Evolutionary conservation across 2,329 filamentous ascomycete genomes (phyloP), one percentile per base, ranked within the genome.

Genomic region (Neurospora crassa): DNA sequence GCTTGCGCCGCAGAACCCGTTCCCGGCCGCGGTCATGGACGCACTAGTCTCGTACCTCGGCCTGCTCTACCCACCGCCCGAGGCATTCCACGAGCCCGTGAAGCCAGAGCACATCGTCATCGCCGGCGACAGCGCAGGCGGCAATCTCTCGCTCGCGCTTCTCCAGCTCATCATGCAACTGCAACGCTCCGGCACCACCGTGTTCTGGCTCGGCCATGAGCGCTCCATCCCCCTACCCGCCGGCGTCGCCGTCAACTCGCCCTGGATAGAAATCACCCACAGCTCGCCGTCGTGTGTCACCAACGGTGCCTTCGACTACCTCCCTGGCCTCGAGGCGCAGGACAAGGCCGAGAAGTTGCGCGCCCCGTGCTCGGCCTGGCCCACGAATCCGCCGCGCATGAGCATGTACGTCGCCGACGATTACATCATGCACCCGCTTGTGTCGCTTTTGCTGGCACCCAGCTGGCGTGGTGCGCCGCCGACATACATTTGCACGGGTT

Each of bases 111-210:
- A 92, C 70, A 90, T 96, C 59, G 88, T 94, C 11, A 83, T 96
- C 75, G 85, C 86, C 2, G 92, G 92, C 47, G 92, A 96, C 74
- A 91, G 88, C 71, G 92, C 93, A 3, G 92, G 93, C 16, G 92
- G 91, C 2, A 92, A 91, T 75, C 86, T 95, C 53, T 81, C 84
- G 16, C 84, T 93, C 16, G 86, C 88, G 0, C 84, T 96, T 0
- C 82, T 92, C 0, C 91, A 93, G 78, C 83, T 91, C 0, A 76
- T 95, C 1, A 83, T 94, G 1, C 87, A 93, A 71, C 81, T 94
- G 16, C 79, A 81, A 47, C 81, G 84, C 70, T 34, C 34, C 34
- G 76, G 79, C 73, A 72, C 82, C 1, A 85, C 79, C 1, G 81
- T 93, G 37, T 73, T 77, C 3, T 94, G 91, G 86, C 84, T 91